Percentiles rank a stretch among this genome's conserved stretches.
Conservation (phyloP, 306 rosid species). For the Corylus americana region DNA sequence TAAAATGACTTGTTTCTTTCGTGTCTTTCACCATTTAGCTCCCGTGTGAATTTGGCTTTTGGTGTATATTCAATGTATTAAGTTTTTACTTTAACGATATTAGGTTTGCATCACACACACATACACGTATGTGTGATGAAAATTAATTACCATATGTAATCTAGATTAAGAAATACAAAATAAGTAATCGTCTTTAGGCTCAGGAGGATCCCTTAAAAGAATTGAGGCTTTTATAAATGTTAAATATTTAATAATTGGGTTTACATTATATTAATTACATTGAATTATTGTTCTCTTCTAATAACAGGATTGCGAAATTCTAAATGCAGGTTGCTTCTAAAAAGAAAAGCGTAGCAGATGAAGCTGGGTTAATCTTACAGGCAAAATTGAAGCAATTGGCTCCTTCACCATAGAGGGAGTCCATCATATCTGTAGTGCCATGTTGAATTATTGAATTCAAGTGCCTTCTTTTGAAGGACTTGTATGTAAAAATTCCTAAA, state of each 20-base stretch:
- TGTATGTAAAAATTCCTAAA: slow-evolving; percentile 27
- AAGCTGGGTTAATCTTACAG: slow-evolving; percentile 66
- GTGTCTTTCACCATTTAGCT: not conserved
- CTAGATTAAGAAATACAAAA: not conserved
- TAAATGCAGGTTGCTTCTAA: slow-evolving; percentile 78
- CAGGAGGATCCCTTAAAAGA: not conserved
- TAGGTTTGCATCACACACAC: too few species aligned
- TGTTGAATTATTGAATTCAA: slow-evolving; percentile 10
- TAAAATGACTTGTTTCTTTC: not conserved
- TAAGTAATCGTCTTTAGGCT: not conserved
- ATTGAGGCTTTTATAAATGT: not conserved
- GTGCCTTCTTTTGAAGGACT: slow-evolving; percentile 21
- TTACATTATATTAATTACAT: not conserved
- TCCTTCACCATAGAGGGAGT: slow-evolving; percentile 36
- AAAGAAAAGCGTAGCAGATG: slow-evolving; percentile 75
- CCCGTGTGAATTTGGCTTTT: not conserved
- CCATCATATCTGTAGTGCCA: not conserved
- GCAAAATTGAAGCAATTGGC: slow-evolving; percentile 78
- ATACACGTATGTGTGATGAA: too few species aligned
- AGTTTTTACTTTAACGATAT: too few species aligned
- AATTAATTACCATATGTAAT: too few species aligned
- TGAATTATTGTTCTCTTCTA: not conserved
- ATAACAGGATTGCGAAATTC: slow-evolving; percentile 22
- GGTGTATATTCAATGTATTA: not conserved
- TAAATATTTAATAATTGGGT: not conserved